Evolutionary conservation across 2,329 filamentous ascomycete species (phyloP).

Genomic region (Didymella arachidicola): DNA sequence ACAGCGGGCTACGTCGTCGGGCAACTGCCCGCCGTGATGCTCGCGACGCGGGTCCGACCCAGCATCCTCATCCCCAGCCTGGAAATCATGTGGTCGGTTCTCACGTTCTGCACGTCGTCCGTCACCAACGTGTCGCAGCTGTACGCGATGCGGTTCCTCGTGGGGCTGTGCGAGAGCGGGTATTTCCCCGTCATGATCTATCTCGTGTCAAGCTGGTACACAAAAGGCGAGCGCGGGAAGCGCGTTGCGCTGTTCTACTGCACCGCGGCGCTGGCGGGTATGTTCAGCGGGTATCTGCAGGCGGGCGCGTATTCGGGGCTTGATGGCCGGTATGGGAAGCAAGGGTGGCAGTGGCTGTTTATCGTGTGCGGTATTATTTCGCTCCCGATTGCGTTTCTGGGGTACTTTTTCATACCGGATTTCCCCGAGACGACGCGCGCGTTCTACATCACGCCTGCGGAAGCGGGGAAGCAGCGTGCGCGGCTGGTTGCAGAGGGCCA

Average conservation of each 20-base stretch:
- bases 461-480: too few species aligned
- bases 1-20: constrained; percentile 43
- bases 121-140: constrained; percentile 38
- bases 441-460: not conserved
- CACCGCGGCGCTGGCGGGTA: constrained; percentile 42
- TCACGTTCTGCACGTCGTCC: constrained; percentile 33
- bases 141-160: constrained; percentile 47
- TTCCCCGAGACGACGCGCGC: constrained; percentile 38
- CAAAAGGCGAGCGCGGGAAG: constrained; percentile 45
- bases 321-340: constrained; percentile 35
- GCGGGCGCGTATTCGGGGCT: constrained; percentile 45
- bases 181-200: constrained; percentile 45
- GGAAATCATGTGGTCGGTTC: constrained; percentile 40
- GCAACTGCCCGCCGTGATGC: constrained; percentile 41
- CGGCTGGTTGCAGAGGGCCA: constrained; percentile 33
- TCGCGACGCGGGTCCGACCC: constrained; percentile 35
- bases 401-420: constrained; percentile 49
- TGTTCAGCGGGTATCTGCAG: constrained; percentile 48
- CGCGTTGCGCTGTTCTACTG: constrained; percentile 46
- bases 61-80: constrained; percentile 43
- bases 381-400: constrained; percentile 54
- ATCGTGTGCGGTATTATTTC: constrained; percentile 51
- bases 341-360: constrained; percentile 43
- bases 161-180: constrained; percentile 37
- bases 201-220: constrained; percentile 55